Evolutionary conservation across 2,329 filamentous ascomycete species (phyloP).

Genomic region (Graphilbum ipis-grandicollis): DNA sequence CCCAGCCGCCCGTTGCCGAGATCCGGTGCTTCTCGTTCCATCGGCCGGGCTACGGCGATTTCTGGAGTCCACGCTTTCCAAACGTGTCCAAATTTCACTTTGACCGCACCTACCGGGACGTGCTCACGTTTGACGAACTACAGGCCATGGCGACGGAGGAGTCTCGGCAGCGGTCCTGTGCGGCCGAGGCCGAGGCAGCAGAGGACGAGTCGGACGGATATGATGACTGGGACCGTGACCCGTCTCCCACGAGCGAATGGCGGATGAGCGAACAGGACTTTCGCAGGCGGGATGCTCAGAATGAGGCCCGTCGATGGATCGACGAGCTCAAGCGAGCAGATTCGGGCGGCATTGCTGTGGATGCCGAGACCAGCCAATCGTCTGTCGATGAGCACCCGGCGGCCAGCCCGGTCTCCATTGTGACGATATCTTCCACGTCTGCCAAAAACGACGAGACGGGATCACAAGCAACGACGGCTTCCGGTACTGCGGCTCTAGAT

Average conservation of each 20-base stretch:
- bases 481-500: too few species aligned
- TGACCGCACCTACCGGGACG: slow-evolving; percentile 54
- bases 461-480: too few species aligned
- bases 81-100: slow-evolving; percentile 59
- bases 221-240: slow-evolving; percentile 12
- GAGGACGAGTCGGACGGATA: not conserved
- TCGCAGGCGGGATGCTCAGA: not conserved
- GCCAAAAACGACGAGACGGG: too few species aligned
- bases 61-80: slow-evolving; percentile 63
- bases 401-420: not conserved
- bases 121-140: slow-evolving; percentile 51
- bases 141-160: slow-evolving; percentile 39
- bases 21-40: slow-evolving; percentile 67
- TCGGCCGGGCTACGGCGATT: slow-evolving; percentile 48
- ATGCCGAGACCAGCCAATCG: slow-evolving; percentile 26
- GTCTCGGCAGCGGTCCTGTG: slow-evolving; percentile 10
- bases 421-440: not conserved
- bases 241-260: slow-evolving; percentile 28
- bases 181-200: not conserved
- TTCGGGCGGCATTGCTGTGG: slow-evolving; percentile 22
- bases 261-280: slow-evolving; percentile 7
- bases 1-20: slow-evolving; percentile 59
- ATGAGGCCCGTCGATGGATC: slow-evolving; percentile 30
- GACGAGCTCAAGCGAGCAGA: slow-evolving; percentile 39
- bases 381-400: slow-evolving; percentile 8